These are phyloP conservation scores for Wickerhamiella allomyrinae DNA, from an alignment of 805 yeast species.

Conservation along the genomic window DNA sequence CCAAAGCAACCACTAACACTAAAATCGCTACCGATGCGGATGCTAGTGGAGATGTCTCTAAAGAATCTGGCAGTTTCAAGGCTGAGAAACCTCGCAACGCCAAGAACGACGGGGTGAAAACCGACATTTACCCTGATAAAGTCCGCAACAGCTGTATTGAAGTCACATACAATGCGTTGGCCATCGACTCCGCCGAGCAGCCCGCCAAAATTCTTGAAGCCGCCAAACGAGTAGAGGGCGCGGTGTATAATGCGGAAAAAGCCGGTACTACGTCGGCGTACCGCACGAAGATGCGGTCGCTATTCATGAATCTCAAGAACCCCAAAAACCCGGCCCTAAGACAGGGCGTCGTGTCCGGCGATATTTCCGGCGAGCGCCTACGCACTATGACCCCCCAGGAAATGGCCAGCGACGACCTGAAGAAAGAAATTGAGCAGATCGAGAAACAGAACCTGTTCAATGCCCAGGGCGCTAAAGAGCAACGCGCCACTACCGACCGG, in stretches of 20 bases:
- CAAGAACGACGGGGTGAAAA: constrained; percentile 63
- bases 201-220: constrained; percentile 46
- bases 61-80: constrained; percentile 32
- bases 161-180: constrained; percentile 80
- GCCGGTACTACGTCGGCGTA: constrained; percentile 44
- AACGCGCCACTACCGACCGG: constrained; percentile 90
- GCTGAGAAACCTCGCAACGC: constrained; percentile 55
- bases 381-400: constrained; percentile 83
- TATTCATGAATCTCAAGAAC: constrained; percentile 76
- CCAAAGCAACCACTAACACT: neutral
- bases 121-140: constrained; percentile 53
- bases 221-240: constrained; percentile 60
- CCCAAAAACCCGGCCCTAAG: constrained; percentile 81
- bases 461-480: constrained; percentile 95
- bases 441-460: constrained; percentile 83
- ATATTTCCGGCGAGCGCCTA: constrained; percentile 48
- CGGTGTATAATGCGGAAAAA: constrained; percentile 46
- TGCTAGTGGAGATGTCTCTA: constrained; percentile 9
- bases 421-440: constrained; percentile 69
- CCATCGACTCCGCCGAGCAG: constrained; percentile 52
- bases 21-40: neutral
- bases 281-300: constrained; percentile 70
- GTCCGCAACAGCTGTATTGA: constrained; percentile 74
- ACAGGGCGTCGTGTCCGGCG: constrained; percentile 49
- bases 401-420: constrained; percentile 84